Evolutionary conservation across 108 stramenopile species (phyloP).

Genomic region (Pseudonitzschia pungens): DNA sequence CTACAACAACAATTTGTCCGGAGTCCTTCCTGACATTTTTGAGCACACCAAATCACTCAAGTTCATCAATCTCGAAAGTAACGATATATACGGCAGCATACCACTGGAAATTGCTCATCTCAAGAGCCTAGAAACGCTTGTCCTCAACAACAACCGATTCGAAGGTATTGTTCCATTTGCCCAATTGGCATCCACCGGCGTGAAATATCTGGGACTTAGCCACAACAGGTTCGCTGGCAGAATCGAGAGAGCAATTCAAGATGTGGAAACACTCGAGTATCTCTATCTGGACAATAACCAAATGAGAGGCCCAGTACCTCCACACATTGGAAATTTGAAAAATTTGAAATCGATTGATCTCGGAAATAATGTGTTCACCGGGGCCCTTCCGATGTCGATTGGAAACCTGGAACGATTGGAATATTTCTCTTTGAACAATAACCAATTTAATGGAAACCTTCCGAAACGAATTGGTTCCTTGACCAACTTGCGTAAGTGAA

Average conservation of each 20-base stretch:
- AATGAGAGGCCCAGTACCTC: slow-evolving; percentile 54
- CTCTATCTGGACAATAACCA: slow-evolving; percentile 67
- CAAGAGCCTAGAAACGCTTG: slow-evolving; percentile 36
- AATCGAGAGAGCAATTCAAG: slow-evolving; percentile 35
- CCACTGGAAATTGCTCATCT: slow-evolving; percentile 43
- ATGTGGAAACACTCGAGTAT: slow-evolving; percentile 46
- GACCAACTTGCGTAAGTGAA: slow-evolving; percentile 30
- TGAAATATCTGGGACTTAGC: slow-evolving; percentile 61
- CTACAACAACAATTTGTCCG: slow-evolving; percentile 58
- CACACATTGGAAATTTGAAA: slow-evolving; percentile 38
- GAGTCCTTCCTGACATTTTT: slow-evolving; percentile 47
- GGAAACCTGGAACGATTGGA: slow-evolving; percentile 47
- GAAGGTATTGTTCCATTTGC: slow-evolving; percentile 40
- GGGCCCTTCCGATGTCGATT: slow-evolving; percentile 47
- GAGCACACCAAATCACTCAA: slow-evolving; percentile 29
- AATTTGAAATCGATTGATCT: slow-evolving; percentile 35
- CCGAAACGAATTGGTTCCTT: slow-evolving; percentile 37
- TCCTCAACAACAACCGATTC: slow-evolving; percentile 57
- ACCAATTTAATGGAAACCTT: slow-evolving; percentile 44
- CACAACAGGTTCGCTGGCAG: slow-evolving; percentile 60
- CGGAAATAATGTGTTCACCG: slow-evolving; percentile 53
- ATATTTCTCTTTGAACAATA: slow-evolving; percentile 47
- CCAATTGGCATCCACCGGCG: slow-evolving; percentile 40
- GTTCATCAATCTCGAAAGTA: slow-evolving; percentile 45
- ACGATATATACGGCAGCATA: slow-evolving; percentile 51